phyloP scores from a whole-genome alignment of 768 basidiomycete genomes.

The Chalciporus pseudorubinellus region DNA sequence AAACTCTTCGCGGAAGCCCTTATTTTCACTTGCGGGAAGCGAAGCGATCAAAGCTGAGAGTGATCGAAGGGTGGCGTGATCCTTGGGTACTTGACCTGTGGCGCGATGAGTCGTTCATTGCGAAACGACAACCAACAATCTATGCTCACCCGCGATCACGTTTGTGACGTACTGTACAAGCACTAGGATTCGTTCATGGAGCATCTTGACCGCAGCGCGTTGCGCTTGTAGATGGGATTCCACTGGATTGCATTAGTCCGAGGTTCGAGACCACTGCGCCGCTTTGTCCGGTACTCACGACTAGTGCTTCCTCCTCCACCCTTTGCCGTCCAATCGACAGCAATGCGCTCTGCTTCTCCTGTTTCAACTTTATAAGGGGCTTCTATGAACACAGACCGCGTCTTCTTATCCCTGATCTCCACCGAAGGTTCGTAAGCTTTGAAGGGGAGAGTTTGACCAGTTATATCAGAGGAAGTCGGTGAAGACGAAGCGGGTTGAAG shows the following conservation, averaged over 20 bases:
- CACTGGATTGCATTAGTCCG: conserved; percentile 47
- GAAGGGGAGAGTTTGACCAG: conserved; percentile 79
- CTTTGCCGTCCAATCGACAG: conserved; percentile 92
- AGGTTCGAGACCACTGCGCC: background rate
- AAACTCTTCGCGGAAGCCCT: conserved; percentile 84
- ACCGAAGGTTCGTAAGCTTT: conserved; percentile 92
- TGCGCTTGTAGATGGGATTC: conserved; percentile 89
- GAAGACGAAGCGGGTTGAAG: conserved; percentile 55
- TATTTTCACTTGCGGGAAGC: conserved; percentile 82
- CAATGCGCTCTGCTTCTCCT: conserved; percentile 97
- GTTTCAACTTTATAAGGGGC: conserved; percentile 90
- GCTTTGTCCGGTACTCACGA: conserved; percentile 46
- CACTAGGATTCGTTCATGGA: conserved; percentile 84
- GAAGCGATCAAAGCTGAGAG: conserved; percentile 85
- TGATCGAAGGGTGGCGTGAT: conserved; percentile 80
- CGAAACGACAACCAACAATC: background rate
- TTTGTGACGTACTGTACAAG: conserved; percentile 84
- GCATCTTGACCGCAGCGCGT: conserved; percentile 94
- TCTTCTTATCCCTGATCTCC: conserved; percentile 76
- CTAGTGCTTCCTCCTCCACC: conserved; percentile 81
- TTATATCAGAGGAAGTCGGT: conserved; percentile 47
- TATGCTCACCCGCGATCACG: conserved; percentile 63
- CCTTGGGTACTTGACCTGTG: conserved; percentile 68
- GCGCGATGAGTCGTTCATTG: background rate
- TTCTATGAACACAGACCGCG: conserved; percentile 79